Evolutionary conservation across 2,329 filamentous ascomycete genomes (phyloP).

Genomic region (Metarhizium anisopliae): DNA sequence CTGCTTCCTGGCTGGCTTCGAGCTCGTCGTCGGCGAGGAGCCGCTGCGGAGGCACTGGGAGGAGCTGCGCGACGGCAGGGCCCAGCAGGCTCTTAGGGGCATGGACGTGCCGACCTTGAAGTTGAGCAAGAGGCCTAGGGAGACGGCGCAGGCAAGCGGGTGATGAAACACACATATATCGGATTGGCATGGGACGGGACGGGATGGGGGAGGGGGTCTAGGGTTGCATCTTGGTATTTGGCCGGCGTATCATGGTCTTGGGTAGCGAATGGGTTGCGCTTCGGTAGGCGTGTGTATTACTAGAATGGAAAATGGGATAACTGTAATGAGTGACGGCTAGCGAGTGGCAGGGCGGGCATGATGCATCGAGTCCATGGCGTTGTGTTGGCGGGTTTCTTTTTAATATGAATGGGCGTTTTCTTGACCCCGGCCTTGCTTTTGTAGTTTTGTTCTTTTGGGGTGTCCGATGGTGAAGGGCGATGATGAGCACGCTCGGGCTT

Average conservation of each 20-base stretch:
- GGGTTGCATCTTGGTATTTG: background rate
- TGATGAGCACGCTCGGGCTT: too few species aligned
- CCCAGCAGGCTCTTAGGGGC: conserved; percentile 14
- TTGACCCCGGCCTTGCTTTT: too few species aligned
- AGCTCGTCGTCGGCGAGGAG: conserved; percentile 49
- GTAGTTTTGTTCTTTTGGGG: too few species aligned
- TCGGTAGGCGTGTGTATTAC: background rate
- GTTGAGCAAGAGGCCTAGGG: conserved; percentile 12
- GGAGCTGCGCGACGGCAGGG: conserved; percentile 20
- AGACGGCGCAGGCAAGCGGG: conserved; percentile 4
- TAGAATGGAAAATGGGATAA: too few species aligned
- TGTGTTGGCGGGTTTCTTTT: too few species aligned
- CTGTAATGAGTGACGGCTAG: too few species aligned
- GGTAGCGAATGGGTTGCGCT: background rate
- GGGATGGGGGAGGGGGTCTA: background rate
- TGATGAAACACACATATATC: background rate
- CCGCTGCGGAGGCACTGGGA: conserved; percentile 24
- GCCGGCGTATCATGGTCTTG: background rate
- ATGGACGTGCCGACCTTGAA: conserved; percentile 20
- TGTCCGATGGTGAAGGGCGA: too few species aligned
- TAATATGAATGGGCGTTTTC: too few species aligned
- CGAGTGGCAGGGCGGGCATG: too few species aligned
- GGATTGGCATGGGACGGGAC: background rate
- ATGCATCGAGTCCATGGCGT: too few species aligned
- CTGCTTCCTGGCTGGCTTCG: conserved; percentile 79